phyloP scores from a whole-genome alignment of 192 early-diverging fungal genomes.

The Paraglomus occultum region DNA sequence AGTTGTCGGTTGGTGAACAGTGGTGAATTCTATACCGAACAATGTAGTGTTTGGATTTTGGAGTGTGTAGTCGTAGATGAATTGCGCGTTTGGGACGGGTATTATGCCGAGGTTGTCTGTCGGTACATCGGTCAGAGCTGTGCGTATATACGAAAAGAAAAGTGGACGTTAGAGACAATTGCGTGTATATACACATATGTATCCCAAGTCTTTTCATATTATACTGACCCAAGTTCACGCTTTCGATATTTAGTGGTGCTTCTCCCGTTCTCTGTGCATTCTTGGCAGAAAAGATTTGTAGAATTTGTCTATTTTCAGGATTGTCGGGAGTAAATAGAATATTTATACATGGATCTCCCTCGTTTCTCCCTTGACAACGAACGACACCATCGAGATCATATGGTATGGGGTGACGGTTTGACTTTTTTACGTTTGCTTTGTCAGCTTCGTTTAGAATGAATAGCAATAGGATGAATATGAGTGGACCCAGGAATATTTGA shows the following conservation, averaged over 20 bases:
- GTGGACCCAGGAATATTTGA: conserved; percentile 58
- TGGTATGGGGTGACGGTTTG: conserved; percentile 43
- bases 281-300: conserved; percentile 41
- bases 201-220: conserved; percentile 25
- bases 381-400: conserved; percentile 44
- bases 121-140: conserved; percentile 35
- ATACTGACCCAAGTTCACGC: conserved; percentile 31
- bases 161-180: conserved; percentile 26
- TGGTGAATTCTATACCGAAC: conserved; percentile 56
- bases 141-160: neutral
- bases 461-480: conserved; percentile 66
- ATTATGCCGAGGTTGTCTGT: conserved; percentile 46
- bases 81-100: conserved; percentile 50
- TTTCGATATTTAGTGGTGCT: conserved; percentile 30
- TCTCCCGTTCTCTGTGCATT: conserved; percentile 42
- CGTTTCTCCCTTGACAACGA: conserved; percentile 44
- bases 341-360: conserved; percentile 53
- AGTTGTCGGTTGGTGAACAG: conserved; percentile 36
- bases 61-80: conserved; percentile 71
- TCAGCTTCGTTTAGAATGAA: conserved; percentile 56
- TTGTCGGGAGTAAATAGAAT: conserved; percentile 58
- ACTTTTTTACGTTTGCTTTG: conserved; percentile 29
- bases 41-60: conserved; percentile 63
- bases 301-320: conserved; percentile 33
- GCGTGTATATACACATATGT: conserved; percentile 6